A percentile compares a stretch with the other conserved stretches of the same genome.
Conservation (phyloP, 1,284 basidiomycete species). For the Marasmius tenuissimus region DNA sequence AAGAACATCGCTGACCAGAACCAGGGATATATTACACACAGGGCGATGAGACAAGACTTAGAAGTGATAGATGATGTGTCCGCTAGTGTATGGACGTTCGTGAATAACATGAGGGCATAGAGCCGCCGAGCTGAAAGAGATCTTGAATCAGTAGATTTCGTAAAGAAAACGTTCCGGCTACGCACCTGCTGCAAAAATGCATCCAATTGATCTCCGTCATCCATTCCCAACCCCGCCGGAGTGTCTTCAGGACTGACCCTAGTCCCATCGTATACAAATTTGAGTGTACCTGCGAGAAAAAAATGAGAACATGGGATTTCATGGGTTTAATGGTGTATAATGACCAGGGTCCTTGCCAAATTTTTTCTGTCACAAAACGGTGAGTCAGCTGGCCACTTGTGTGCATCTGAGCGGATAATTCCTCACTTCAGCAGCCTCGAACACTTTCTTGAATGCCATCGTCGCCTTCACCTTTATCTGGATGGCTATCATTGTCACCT, state of each 20-base stretch:
- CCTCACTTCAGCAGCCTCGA: slow-evolving; percentile 62
- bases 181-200: slow-evolving; percentile 54
- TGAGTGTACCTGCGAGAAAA: slow-evolving; percentile 47
- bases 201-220: slow-evolving; percentile 58
- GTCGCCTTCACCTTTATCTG: slow-evolving; percentile 65
- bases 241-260: slow-evolving; percentile 49
- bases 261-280: slow-evolving; percentile 54
- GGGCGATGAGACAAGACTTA: no score
- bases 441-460: slow-evolving; percentile 65
- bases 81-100: no score
- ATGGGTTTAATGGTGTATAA: neutral
- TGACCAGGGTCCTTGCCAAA: slow-evolving; percentile 58
- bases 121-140: neutral
- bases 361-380: slow-evolving; percentile 41
- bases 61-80: no score
- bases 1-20: no score
- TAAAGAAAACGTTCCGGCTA: neutral
- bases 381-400: neutral
- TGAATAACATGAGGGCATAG: neutral
- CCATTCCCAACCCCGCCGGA: slow-evolving; percentile 50
- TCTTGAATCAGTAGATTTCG: neutral
- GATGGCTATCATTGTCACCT: slow-evolving; percentile 31
- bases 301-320: neutral
- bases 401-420: neutral
- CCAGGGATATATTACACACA: no score